These are phyloP conservation scores for Thozetella sp. DNA, from an alignment of 495 filamentous ascomycete species.

Conservation along the genomic window DNA sequence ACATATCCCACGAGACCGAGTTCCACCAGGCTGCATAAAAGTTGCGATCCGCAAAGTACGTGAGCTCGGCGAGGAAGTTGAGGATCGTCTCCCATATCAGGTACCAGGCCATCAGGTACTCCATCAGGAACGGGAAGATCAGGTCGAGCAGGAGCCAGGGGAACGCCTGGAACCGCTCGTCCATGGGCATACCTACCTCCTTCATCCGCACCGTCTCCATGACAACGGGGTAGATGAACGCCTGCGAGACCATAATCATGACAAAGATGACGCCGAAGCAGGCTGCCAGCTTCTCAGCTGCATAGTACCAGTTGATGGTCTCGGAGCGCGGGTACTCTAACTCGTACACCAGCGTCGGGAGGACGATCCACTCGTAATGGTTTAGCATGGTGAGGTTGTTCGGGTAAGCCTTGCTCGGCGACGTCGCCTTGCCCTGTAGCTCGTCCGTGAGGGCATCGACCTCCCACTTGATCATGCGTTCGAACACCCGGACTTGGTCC, in stretches of 20 bases:
- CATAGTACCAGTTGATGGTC: conserved; percentile 70
- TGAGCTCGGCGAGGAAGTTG: conserved; percentile 74
- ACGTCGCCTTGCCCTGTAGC: conserved; percentile 58
- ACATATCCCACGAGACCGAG: conserved; percentile 63
- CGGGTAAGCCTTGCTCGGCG: conserved; percentile 53
- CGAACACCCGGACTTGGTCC: conserved; percentile 61
- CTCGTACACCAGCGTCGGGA: conserved; percentile 78
- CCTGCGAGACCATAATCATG: conserved; percentile 60
- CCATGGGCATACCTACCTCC: conserved; percentile 57
- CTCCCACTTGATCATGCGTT: conserved; percentile 61
- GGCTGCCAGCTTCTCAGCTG: conserved; percentile 67
- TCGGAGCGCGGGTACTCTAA: conserved; percentile 74
- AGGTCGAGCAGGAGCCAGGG: conserved; percentile 71
- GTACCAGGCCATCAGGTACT: conserved; percentile 72
- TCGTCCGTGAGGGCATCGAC: conserved; percentile 63
- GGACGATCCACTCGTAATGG: conserved; percentile 69
- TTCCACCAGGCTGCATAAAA: conserved; percentile 82
- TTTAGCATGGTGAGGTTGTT: conserved; percentile 66
- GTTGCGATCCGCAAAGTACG: conserved; percentile 72
- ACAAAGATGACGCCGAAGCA: conserved; percentile 69
- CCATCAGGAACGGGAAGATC: conserved; percentile 75
- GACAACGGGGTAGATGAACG: conserved; percentile 66
- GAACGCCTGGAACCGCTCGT: conserved; percentile 62
- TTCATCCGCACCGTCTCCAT: conserved; percentile 66
- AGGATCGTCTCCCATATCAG: conserved; percentile 82